Evolutionary conservation across 1,284 basidiomycete species (phyloP).

Genomic region (Microbotryum silenes-acaulis): DNA sequence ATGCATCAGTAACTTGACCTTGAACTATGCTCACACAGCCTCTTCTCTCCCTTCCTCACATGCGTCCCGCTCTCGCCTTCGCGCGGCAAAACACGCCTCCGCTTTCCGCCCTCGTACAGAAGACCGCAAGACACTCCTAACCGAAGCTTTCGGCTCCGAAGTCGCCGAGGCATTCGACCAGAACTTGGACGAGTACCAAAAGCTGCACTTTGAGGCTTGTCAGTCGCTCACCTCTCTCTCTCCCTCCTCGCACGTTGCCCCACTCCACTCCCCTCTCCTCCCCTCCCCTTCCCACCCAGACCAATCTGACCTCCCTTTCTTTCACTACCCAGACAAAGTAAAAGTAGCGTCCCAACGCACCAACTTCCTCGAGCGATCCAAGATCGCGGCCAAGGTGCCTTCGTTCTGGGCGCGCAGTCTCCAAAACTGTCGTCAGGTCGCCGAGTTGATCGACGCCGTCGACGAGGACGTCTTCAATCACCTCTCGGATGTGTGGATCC

Average conservation of each 20-base stretch:
- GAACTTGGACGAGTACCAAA: constrained; percentile 16
- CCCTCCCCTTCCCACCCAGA: neutral
- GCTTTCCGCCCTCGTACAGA: no score
- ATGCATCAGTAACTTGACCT: no score
- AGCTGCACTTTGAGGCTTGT: constrained; percentile 28
- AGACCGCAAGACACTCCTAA: constrained; percentile 18
- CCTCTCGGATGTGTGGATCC: constrained; percentile 27
- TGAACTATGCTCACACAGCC: no score
- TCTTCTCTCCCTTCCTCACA: no score
- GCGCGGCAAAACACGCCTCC: no score
- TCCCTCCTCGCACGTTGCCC: neutral
- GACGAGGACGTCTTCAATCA: constrained; percentile 30
- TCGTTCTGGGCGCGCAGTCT: constrained; percentile 31
- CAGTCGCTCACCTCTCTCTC: neutral
- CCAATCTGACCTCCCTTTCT: neutral
- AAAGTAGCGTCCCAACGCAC: constrained; percentile 22
- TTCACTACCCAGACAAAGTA: constrained; percentile 11
- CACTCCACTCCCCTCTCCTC: no score
- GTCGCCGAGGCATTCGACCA: constrained; percentile 15
- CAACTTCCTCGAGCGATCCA: constrained; percentile 21
- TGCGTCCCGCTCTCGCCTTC: no score
- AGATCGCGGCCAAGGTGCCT: constrained; percentile 25
- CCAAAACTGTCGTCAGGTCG: constrained; percentile 12
- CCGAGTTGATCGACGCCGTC: constrained; percentile 25
- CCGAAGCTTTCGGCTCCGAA: constrained; percentile 15